These are phyloP conservation scores for Colletotrichum liaoningense DNA, from an alignment of 2,329 filamentous ascomycete species.

Conservation along the genomic window DNA sequence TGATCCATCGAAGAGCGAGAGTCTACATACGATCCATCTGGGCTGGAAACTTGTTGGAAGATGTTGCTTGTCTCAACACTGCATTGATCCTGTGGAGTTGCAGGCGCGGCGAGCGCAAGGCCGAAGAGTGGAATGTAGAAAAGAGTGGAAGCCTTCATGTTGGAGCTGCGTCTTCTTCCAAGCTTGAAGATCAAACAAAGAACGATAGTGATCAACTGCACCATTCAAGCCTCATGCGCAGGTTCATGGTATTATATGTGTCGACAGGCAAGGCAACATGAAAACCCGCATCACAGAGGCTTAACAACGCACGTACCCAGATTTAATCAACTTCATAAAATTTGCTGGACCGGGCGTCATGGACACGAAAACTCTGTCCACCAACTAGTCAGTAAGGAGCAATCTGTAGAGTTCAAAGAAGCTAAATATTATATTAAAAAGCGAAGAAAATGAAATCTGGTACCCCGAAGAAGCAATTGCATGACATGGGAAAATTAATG, in stretches of 20 bases:
- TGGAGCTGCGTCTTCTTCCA: not conserved
- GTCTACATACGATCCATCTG: not conserved
- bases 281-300: not conserved
- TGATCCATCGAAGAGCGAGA: not conserved
- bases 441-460: not conserved
- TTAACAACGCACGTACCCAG: not conserved
- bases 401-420: not conserved
- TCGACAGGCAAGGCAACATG: not conserved
- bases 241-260: not conserved
- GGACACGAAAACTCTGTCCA: not conserved
- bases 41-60: not conserved
- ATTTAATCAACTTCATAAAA: not conserved
- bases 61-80: not conserved
- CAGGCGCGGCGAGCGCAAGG: not conserved
- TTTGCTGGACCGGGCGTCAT: not conserved
- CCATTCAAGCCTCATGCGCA: no score
- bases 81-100: not conserved
- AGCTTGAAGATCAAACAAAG: not conserved
- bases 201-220: no score
- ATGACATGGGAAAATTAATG: not conserved
- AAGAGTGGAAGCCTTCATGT: not conserved
- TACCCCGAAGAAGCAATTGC: not conserved
- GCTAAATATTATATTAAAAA: not conserved
- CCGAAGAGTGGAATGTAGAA: not conserved
- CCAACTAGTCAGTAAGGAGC: not conserved